Evolutionary conservation across 2,329 filamentous ascomycete genomes (phyloP), one percentile per base, ranked within the genome.

Genomic region (Penicillium sp.): DNA sequence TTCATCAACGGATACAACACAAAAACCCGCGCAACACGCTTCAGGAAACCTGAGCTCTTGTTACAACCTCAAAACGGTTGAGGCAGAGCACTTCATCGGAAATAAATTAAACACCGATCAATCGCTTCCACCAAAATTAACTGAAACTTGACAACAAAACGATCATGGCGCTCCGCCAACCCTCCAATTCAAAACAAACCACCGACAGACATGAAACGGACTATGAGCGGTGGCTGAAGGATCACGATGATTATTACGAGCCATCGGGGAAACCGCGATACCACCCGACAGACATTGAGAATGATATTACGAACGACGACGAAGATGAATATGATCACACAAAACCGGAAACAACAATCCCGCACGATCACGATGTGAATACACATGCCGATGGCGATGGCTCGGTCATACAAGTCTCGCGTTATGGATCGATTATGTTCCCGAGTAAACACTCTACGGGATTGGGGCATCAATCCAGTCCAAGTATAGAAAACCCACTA

Each of bases 161-260:
- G 17, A 15, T 6, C 24, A 47, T 47, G 44, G 24, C 44, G 13
- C 24, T 17, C 7, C 44, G 24, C 15, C 44, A 47, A 28, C 13
- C 10, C 49, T 15, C 30, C 10, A 33, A 22, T 10, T 6, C 49
- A 33, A 37, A 37, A 51, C 28, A 51, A 3, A 13, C 28, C 17
- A 2, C 47, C 28, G 49, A 51, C 28, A 51, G 49, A 51, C 49
- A 33, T 19, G 49, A 33, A 33, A 51, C 49, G 10, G 49, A 51
- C 28, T 51, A 51, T 37, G 49, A 51, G 49, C 49, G 49, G n/a
- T 51, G 49, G 49, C 49, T 63, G 40, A 22, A 47, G 28, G 37
- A 55, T 47, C 58, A 56, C 28, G 12, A 63, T 58, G 51, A 58
- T 26, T 2, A 55, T 58, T 59, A 63, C 61, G 50, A 61, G 55